These are phyloP conservation scores for Sporothrix brasiliensis DNA, from an alignment of 2,329 filamentous ascomycete species.

Conservation along the genomic window DNA sequence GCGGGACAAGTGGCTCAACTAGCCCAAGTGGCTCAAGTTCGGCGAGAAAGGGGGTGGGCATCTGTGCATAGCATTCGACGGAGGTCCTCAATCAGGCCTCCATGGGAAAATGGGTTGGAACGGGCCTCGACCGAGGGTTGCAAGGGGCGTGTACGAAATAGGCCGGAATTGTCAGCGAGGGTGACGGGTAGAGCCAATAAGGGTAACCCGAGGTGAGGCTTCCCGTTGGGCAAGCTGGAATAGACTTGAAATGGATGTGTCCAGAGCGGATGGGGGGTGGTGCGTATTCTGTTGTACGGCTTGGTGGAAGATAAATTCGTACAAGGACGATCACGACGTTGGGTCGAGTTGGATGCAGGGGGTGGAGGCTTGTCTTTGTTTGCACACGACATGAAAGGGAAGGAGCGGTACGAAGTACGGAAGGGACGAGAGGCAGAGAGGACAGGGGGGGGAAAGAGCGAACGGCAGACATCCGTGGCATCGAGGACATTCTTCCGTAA, in stretches of 20 bases:
- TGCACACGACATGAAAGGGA: background rate
- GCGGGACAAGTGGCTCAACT: conserved; percentile 24
- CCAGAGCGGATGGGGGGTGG: background rate
- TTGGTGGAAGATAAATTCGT: background rate
- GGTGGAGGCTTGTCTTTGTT: background rate
- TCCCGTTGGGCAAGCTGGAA: background rate
- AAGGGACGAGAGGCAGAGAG: background rate
- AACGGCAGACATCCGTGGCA: background rate
- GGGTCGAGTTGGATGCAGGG: conserved; percentile 18
- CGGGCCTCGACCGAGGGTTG: background rate
- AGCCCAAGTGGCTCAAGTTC: background rate
- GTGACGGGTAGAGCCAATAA: background rate
- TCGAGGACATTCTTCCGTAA: background rate
- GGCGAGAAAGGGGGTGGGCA: conserved; percentile 19
- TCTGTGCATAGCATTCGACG: background rate
- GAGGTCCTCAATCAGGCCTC: conserved; percentile 4
- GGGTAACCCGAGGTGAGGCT: background rate
- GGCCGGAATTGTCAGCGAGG: background rate
- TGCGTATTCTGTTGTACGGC: background rate
- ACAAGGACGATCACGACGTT: conserved; percentile 17
- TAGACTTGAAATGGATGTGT: background rate
- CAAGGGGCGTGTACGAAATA: conserved; percentile 14
- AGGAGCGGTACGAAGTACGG: background rate
- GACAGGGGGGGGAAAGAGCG: background rate
- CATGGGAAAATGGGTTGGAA: background rate